phyloP scores from a whole-genome alignment of 169 alveolate species.

The Plasmodium coatneyi region DNA sequence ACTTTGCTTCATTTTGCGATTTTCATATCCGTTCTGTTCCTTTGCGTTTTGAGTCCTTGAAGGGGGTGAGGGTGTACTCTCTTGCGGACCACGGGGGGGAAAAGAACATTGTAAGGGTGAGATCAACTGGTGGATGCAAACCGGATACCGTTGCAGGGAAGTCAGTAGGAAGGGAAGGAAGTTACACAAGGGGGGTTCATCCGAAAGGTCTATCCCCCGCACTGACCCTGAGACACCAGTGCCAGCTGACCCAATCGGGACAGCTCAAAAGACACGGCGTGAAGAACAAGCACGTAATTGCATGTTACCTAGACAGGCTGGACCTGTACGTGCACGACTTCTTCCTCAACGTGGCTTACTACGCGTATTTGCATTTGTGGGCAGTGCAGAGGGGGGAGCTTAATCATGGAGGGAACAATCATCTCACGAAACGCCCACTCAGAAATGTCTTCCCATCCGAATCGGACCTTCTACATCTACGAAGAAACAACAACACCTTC shows the following conservation, averaged over 20 bases:
- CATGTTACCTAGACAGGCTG: not conserved
- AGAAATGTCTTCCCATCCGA: not conserved
- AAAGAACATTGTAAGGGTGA: not conserved
- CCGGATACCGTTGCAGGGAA: not conserved
- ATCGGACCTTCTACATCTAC: not conserved
- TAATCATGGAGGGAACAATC: not conserved
- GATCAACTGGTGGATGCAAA: not conserved
- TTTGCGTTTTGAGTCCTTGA: not conserved
- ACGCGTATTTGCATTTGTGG: not conserved
- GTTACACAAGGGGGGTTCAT: not conserved
- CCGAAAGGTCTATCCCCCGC: not conserved
- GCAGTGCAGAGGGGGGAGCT: not conserved
- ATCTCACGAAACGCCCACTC: not conserved
- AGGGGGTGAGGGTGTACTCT: not conserved
- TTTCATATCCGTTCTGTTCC: not conserved
- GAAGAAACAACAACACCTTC: not conserved
- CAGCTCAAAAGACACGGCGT: not conserved
- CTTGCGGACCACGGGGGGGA: not conserved
- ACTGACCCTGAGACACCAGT: not conserved
- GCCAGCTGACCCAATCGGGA: not conserved
- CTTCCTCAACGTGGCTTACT: slow-evolving; percentile 10
- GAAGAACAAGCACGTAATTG: not conserved
- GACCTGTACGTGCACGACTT: slow-evolving; percentile 19
- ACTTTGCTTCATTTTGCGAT: not conserved
- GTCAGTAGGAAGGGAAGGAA: not conserved